Conservation (phyloP, 352 stramenopile species). For the Globisporangium paroecandrum region DNA sequence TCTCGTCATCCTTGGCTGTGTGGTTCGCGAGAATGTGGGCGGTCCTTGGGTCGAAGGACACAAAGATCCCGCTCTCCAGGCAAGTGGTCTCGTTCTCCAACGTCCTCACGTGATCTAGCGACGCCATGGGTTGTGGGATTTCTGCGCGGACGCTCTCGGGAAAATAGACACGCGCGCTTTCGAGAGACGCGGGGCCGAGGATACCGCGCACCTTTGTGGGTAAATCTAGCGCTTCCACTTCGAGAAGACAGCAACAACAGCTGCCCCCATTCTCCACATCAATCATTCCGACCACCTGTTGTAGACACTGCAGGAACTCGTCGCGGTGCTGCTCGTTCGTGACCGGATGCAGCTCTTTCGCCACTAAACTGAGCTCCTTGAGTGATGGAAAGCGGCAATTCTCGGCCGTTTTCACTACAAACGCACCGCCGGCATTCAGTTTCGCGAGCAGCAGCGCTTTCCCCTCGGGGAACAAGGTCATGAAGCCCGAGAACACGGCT, state of each 20-base stretch:
- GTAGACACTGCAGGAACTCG: background rate
- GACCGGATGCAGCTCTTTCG: slow-evolving; percentile 10
- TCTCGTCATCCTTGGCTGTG: background rate
- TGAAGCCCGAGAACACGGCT: slow-evolving; percentile 38
- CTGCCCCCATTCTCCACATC: background rate
- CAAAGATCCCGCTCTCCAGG: slow-evolving; percentile 44
- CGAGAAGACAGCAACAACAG: slow-evolving; percentile 21
- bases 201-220: slow-evolving; percentile 29
- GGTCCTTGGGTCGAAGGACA: slow-evolving; percentile 22
- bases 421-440: slow-evolving; percentile 23
- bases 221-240: slow-evolving; percentile 44
- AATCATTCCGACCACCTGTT: background rate
- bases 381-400: background rate
- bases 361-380: slow-evolving; percentile 1
- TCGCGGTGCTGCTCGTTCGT: slow-evolving; percentile 8
- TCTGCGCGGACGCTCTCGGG: slow-evolving; percentile 44
- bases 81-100: slow-evolving; percentile 26
- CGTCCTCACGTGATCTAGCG: slow-evolving; percentile 22
- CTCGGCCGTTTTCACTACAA: slow-evolving; percentile 7
- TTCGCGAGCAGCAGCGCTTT: slow-evolving; percentile 25
- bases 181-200: slow-evolving; percentile 34
- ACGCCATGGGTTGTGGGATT: slow-evolving; percentile 15
- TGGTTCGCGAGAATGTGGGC: slow-evolving; percentile 5
- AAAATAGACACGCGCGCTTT: slow-evolving; percentile 38
- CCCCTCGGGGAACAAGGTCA: slow-evolving; percentile 21